phyloP scores from a whole-genome alignment of 345 rosid genomes.

The Eucalyptus fibrosa region DNA sequence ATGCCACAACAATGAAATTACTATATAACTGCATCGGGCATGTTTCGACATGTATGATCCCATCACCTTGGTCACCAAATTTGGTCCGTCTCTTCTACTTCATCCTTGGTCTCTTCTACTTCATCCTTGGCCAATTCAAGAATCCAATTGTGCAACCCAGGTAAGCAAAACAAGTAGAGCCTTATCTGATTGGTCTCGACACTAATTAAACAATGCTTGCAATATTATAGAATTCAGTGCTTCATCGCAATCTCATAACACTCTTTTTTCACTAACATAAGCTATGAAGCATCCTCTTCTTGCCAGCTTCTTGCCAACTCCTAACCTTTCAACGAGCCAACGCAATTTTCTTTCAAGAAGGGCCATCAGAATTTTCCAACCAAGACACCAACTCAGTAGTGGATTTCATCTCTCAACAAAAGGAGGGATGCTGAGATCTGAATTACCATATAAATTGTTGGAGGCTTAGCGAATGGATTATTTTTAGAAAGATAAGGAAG shows the following conservation, averaged over 20 bases:
- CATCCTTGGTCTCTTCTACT: neutral
- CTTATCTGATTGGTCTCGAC: neutral
- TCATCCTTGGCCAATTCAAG: neutral
- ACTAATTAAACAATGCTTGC: neutral
- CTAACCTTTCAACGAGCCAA: too few species aligned
- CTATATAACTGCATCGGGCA: neutral
- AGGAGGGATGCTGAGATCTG: too few species aligned
- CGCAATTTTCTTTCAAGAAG: too few species aligned
- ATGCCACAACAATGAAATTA: neutral
- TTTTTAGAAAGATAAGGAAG: too few species aligned
- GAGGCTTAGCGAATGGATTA: too few species aligned
- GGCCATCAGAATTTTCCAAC: too few species aligned
- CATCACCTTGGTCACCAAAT: neutral
- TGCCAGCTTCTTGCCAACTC: too few species aligned
- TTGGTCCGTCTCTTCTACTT: neutral
- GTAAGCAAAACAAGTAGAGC: neutral
- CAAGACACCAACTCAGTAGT: too few species aligned
- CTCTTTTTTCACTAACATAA: neutral
- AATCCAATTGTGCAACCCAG: neutral
- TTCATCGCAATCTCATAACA: neutral
- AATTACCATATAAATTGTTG: too few species aligned
- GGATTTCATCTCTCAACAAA: too few species aligned
- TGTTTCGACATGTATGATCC: neutral
- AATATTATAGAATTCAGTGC: neutral
- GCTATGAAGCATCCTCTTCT: too few species aligned